These are phyloP conservation scores for Cordyceps tenuipes DNA, from an alignment of 2,329 filamentous ascomycete species.

Conservation along the genomic window DNA sequence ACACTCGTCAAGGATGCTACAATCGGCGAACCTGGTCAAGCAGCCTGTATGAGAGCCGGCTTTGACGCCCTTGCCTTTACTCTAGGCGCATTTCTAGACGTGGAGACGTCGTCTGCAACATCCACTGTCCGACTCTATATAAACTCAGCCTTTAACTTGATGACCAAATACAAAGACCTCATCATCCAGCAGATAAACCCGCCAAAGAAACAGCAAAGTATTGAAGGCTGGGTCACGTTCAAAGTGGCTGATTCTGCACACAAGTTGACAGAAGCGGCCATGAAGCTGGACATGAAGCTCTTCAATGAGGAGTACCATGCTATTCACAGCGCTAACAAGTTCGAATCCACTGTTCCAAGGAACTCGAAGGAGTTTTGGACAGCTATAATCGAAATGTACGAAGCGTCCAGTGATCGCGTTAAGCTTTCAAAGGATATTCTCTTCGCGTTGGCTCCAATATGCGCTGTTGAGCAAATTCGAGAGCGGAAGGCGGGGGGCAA, in stretches of 20 bases:
- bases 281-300: conserved; percentile 36
- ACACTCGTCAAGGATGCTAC: conserved; percentile 46
- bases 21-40: conserved; percentile 49
- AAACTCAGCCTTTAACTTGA: conserved; percentile 56
- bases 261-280: conserved; percentile 44
- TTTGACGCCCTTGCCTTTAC: conserved; percentile 52
- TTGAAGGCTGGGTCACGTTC: conserved; percentile 32
- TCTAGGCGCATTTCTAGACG: conserved; percentile 46
- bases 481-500: conserved; percentile 39
- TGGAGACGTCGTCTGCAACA: conserved; percentile 34
- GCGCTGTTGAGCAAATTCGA: conserved; percentile 67
- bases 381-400: conserved; percentile 59
- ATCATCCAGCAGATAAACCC: conserved; percentile 36
- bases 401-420: conserved; percentile 61
- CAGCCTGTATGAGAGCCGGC: conserved; percentile 56
- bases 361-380: conserved; percentile 47
- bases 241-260: conserved; percentile 36
- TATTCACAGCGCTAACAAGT: conserved; percentile 49
- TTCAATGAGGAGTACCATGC: conserved; percentile 41
- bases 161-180: conserved; percentile 53
- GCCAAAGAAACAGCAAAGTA: conserved; percentile 16
- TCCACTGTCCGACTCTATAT: conserved; percentile 53
- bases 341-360: conserved; percentile 60
- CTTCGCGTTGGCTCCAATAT: conserved; percentile 59
- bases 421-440: conserved; percentile 68